Evolutionary conservation across 2,329 filamentous ascomycete genomes (phyloP).

Genomic region (Colletotrichum abscissum): DNA sequence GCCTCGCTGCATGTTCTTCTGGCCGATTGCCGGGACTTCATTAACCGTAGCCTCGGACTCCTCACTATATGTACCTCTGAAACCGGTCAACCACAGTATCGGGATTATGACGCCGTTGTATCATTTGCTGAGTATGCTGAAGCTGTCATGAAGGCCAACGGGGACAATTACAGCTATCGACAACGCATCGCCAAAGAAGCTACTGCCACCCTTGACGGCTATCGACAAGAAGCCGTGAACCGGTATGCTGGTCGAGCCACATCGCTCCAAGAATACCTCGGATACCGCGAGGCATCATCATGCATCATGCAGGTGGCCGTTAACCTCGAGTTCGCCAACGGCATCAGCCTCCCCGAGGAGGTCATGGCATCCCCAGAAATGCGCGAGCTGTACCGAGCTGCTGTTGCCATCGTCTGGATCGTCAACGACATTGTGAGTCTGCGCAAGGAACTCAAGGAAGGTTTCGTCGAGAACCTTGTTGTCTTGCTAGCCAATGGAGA

Average conservation of each 20-base stretch:
- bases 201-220: slow-evolving; percentile 1
- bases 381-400: slow-evolving; percentile 15
- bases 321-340: slow-evolving; percentile 24
- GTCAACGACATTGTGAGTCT: slow-evolving; percentile 24
- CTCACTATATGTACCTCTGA: not conserved
- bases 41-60: slow-evolving; percentile 16
- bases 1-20: slow-evolving; percentile 10
- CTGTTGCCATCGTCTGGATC: slow-evolving; percentile 17
- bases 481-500: slow-evolving; percentile 13
- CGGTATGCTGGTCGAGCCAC: slow-evolving; percentile 14
- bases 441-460: slow-evolving; percentile 24
- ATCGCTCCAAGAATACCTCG: not conserved
- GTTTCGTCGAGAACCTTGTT: slow-evolving; percentile 25
- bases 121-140: slow-evolving; percentile 5
- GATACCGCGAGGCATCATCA: slow-evolving; percentile 19
- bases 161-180: slow-evolving; percentile 3
- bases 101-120: slow-evolving; percentile 15
- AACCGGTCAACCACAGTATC: not conserved
- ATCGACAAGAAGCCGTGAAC: slow-evolving; percentile 16
- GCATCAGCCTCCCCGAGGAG: slow-evolving; percentile 15
- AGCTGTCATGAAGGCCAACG: not conserved
- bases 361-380: slow-evolving; percentile 16
- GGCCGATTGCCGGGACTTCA: slow-evolving; percentile 21
- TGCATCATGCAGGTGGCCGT: slow-evolving; percentile 24
- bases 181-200: slow-evolving; percentile 11